Evolutionary conservation across 179 eudicot species (phyloP).

Genomic region (Corrigiola litoralis): DNA sequence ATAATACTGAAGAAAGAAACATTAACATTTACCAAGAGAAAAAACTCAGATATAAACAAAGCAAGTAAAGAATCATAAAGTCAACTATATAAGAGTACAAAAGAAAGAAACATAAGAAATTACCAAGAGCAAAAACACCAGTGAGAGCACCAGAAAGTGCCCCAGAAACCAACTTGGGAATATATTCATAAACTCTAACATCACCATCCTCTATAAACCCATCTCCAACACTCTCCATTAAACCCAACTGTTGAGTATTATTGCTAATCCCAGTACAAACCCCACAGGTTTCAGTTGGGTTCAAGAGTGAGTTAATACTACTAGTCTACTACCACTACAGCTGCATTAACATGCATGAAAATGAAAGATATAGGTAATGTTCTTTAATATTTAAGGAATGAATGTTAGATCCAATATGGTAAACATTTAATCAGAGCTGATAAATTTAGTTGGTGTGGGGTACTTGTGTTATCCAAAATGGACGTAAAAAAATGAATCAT

Average conservation of each 20-base stretch:
- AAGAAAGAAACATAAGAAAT: background rate
- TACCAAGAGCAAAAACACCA: constrained; percentile 61
- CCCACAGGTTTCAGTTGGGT: background rate
- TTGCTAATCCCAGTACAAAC: background rate
- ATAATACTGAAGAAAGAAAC: no score
- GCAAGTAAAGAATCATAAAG: background rate
- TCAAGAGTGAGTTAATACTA: background rate
- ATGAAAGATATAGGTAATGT: no score
- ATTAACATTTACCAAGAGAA: no score
- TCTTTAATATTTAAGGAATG: no score
- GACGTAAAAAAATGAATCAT: no score
- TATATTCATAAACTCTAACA: constrained; percentile 32
- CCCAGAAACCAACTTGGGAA: constrained; percentile 41
- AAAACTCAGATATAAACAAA: background rate
- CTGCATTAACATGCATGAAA: no score
- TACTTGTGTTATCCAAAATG: no score
- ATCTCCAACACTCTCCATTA: constrained; percentile 37
- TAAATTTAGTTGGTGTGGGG: no score
- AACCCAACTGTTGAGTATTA: no score
- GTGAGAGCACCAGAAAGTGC: constrained; percentile 60
- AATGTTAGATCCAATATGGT: no score
- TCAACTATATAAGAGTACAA: background rate
- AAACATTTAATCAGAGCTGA: no score
- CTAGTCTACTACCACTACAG: background rate
- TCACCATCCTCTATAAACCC: constrained; percentile 17